Percentiles rank a stretch among this genome's conserved stretches.
These are phyloP conservation scores for Verticillium alfalfae DNA, from an alignment of 2,329 filamentous ascomycete species.

Conservation along the genomic window DNA sequence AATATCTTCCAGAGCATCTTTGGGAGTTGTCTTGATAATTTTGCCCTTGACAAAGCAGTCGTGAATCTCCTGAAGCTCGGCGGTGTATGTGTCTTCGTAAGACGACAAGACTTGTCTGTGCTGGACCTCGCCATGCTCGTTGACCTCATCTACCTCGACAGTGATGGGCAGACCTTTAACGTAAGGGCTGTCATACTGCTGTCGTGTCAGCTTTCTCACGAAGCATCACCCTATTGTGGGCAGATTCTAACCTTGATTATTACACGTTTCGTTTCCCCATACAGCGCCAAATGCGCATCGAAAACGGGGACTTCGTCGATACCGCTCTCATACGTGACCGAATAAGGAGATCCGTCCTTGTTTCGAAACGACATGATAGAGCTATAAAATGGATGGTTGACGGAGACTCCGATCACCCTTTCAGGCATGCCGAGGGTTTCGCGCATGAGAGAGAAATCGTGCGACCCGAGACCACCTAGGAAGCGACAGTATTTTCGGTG, in stretches of 20 bases:
- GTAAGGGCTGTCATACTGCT: slow-evolving; percentile 44
- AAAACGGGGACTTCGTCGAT: slow-evolving; percentile 41
- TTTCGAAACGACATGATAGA: slow-evolving; percentile 7
- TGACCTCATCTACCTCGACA: slow-evolving; percentile 24
- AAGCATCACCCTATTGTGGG: no score
- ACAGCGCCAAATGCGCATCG: slow-evolving; percentile 38
- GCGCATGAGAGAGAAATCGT: slow-evolving; percentile 49
- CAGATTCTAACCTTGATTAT: slow-evolving; percentile 9
- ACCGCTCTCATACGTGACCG: slow-evolving; percentile 45
- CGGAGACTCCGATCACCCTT: slow-evolving; percentile 8
- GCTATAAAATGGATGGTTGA: slow-evolving; percentile 6
- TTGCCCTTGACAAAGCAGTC: slow-evolving; percentile 13
- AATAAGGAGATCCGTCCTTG: slow-evolving; percentile 22
- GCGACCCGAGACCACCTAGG: slow-evolving; percentile 42
- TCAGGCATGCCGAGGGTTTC: slow-evolving; percentile 26
- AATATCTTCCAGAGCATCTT: slow-evolving; percentile 17
- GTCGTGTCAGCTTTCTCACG: background rate
- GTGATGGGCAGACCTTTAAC: slow-evolving; percentile 38
- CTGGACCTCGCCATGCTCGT: slow-evolving; percentile 25
- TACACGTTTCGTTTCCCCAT: slow-evolving; percentile 40
- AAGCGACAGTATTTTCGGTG: slow-evolving; percentile 29
- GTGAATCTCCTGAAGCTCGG: slow-evolving; percentile 15
- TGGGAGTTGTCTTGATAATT: slow-evolving; percentile 15
- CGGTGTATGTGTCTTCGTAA: slow-evolving; percentile 20
- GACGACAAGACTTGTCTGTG: slow-evolving; percentile 21